phyloP scores from a whole-genome alignment of 1,139 yeast genomes.

The Candida smagusa region DNA sequence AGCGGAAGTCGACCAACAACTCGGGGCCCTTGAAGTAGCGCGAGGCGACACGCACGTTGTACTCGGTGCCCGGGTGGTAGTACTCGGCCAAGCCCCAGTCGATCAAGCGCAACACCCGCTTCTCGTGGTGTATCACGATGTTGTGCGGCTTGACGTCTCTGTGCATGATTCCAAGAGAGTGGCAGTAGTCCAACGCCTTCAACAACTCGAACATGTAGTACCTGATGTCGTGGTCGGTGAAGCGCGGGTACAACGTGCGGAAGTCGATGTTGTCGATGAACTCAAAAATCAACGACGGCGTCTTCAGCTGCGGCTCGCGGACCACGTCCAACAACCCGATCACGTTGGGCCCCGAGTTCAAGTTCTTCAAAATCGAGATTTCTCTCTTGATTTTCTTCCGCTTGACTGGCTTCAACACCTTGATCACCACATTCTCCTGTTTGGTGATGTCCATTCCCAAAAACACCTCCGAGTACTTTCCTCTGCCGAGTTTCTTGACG shows the following conservation, averaged over 20 bases:
- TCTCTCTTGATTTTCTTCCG: slow-evolving; percentile 95
- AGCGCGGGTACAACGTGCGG: slow-evolving; percentile 86
- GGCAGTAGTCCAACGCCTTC: slow-evolving; percentile 88
- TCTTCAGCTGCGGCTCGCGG: slow-evolving; percentile 84
- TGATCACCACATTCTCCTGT: slow-evolving; percentile 66
- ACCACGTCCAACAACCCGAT: slow-evolving; percentile 81
- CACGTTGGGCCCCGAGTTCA: slow-evolving; percentile 84
- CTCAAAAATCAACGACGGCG: slow-evolving; percentile 93
- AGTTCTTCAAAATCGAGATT: slow-evolving; percentile 84
- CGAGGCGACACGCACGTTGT: slow-evolving; percentile 97
- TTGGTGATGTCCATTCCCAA: slow-evolving; percentile 61
- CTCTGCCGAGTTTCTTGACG: slow-evolving; percentile 45
- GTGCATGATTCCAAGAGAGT: slow-evolving; percentile 98
- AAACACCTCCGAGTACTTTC: slow-evolving; percentile 49
- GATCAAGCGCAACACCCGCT: slow-evolving; percentile 69
- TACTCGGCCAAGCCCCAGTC: slow-evolving; percentile 99
- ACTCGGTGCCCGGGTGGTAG: slow-evolving; percentile 91
- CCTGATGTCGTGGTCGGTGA: slow-evolving; percentile 77
- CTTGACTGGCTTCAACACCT: slow-evolving; percentile 95
- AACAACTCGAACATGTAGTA: slow-evolving; percentile 86
- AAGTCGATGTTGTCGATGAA: slow-evolving; percentile 88
- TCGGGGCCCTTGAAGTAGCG: slow-evolving; percentile 98
- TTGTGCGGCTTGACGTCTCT: slow-evolving; percentile 98
- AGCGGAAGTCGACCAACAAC: slow-evolving; percentile 84
- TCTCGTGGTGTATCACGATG: slow-evolving; percentile 92